Evolutionary conservation across 2,329 filamentous ascomycete genomes (phyloP), one percentile per base, ranked within the genome.

Genomic region (Calonectria pseudoturangicola): DNA sequence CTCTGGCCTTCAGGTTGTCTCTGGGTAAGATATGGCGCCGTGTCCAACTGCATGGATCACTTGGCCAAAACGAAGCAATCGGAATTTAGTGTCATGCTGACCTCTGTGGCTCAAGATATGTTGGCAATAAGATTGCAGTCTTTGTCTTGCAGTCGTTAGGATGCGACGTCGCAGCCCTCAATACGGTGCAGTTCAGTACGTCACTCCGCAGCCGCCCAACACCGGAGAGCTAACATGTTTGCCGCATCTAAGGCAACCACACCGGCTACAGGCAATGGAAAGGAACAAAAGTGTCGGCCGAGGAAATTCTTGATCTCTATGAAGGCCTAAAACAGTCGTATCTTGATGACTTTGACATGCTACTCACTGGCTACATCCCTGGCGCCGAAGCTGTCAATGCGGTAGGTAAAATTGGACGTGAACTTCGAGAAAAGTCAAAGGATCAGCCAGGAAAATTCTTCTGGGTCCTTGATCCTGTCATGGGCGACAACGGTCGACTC

Each of bases 131-230:
- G 81, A 98, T 99, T 88, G 96, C 96, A 50, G 95, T 95, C 1
- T 97, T 98, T 82, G 95, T 96, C 77, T 93, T 99, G 89, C 96
- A 99, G 84, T 93, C 94, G 0, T 87, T 99, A 64, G 97, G 97
- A 60, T 98, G 95, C 82, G 96, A 99, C 80, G 96, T 98, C 8
- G 94, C 95, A 10, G 95, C 95, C 2, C 89, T 99, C 80, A 98
- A 99, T 83, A 99, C 97, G 0, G 97, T 99, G 8, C 94, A 99
- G 80, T 99, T 98, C 87, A 98, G 96, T 98, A 87, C 84, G 93
- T 86, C 58, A 41, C 66, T 36, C 66, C 30, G n/a, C 4, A 45
- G 27, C 13, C n/a, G 2, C 18, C 30, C 8, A 27, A 36, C 39
- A 39, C 54, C 25, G 21, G 15, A 3, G 7, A n/a, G 50, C 70